These are phyloP conservation scores for Crucibulum laeve DNA, from an alignment of 768 basidiomycete genomes.

Conservation along the genomic window DNA sequence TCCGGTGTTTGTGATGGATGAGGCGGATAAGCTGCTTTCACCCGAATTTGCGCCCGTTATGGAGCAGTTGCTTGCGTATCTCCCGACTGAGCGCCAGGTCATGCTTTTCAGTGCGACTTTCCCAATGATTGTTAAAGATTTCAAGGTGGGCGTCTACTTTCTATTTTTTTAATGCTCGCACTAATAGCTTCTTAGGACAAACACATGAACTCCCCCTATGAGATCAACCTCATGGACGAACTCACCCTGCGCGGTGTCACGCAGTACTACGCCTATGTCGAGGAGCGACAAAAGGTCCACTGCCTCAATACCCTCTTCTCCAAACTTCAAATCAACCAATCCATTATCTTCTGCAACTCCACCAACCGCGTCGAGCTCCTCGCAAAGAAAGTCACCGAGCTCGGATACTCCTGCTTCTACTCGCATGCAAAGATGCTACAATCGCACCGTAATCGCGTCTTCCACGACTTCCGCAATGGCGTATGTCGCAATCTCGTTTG, in stretches of 20 bases:
- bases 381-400: slow-evolving; percentile 98
- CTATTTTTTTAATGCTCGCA: slow-evolving; percentile 6
- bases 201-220: slow-evolving; percentile 93
- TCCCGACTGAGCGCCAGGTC: slow-evolving; percentile 86
- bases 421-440: slow-evolving; percentile 99
- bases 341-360: slow-evolving; percentile 99
- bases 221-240: slow-evolving; percentile 99
- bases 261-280: slow-evolving; percentile 99
- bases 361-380: slow-evolving; percentile 99
- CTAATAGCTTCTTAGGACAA: slow-evolving; percentile 58
- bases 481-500: slow-evolving; percentile 99
- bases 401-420: slow-evolving; percentile 99
- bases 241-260: slow-evolving; percentile 97
- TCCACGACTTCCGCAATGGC: slow-evolving; percentile 99
- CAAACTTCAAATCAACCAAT: slow-evolving; percentile 99
- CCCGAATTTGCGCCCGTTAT: slow-evolving; percentile 98
- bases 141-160: slow-evolving; percentile 61
- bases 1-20: slow-evolving; percentile 98
- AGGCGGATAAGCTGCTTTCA: slow-evolving; percentile 95
- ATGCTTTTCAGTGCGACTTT: slow-evolving; percentile 99
- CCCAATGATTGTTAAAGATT: slow-evolving; percentile 98
- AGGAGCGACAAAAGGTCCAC: slow-evolving; percentile 99
- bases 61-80: slow-evolving; percentile 87
- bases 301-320: slow-evolving; percentile 99
- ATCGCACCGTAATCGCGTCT: slow-evolving; percentile 97